These are phyloP conservation scores for Ophiostoma pallidulum DNA, from an alignment of 2,329 filamentous ascomycete genomes.

Conservation along the genomic window DNA sequence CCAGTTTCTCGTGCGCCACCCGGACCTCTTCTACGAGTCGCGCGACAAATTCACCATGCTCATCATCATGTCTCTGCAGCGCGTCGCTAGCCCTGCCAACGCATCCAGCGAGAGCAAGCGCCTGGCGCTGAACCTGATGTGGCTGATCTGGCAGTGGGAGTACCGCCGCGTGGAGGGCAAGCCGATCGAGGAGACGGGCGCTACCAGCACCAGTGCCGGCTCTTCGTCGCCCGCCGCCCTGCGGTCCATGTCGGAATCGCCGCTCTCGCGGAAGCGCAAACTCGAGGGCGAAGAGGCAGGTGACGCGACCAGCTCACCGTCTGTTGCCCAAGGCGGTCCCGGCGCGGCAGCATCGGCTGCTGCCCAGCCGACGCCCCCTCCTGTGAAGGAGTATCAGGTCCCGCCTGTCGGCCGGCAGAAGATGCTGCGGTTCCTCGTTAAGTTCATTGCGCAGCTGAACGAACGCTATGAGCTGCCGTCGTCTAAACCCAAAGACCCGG, in stretches of 20 bases:
- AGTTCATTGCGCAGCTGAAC: constrained; percentile 83
- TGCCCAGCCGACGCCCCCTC: constrained; percentile 21
- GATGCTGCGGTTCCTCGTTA: constrained; percentile 89
- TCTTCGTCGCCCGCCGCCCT: constrained; percentile 17
- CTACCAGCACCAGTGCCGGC: background rate
- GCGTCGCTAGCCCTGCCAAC: constrained; percentile 75
- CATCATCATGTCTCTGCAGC: constrained; percentile 80
- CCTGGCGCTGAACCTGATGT: constrained; percentile 82
- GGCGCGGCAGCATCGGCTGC: constrained; percentile 30
- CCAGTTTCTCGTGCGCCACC: constrained; percentile 88
- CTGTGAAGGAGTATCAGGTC: constrained; percentile 60
- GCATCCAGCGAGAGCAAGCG: constrained; percentile 88
- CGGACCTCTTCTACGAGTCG: constrained; percentile 88
- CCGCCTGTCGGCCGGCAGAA: constrained; percentile 59
- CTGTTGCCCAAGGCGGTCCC: background rate
- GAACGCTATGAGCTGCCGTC: constrained; percentile 76
- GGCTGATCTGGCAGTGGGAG: constrained; percentile 88
- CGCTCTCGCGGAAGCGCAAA: constrained; percentile 64
- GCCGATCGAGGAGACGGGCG: constrained; percentile 17
- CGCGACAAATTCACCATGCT: constrained; percentile 82
- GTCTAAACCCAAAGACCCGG: constrained; percentile 51
- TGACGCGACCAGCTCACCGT: constrained; percentile 10
- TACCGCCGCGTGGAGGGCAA: constrained; percentile 64
- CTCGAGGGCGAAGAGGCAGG: constrained; percentile 52
- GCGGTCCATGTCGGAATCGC: constrained; percentile 54